These are phyloP conservation scores for Leishmania major DNA, from an alignment of 208 protist species.

Conservation along the genomic window DNA sequence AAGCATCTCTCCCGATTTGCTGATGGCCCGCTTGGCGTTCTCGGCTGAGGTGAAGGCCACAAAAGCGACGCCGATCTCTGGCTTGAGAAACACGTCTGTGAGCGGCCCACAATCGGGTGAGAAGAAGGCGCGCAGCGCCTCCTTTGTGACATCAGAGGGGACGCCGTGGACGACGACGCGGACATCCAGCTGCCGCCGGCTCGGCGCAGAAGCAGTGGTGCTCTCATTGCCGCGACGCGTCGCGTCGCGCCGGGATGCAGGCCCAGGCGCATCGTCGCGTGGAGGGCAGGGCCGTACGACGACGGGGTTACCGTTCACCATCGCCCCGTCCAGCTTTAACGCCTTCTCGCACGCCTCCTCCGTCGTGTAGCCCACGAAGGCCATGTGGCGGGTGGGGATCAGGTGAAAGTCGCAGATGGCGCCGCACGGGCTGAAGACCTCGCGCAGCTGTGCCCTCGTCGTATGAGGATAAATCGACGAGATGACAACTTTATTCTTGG, in stretches of 20 bases:
- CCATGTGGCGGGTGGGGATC: slow-evolving; percentile 33
- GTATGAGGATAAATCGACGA: slow-evolving; percentile 37
- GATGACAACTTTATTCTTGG: slow-evolving; percentile 44
- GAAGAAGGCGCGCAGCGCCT: slow-evolving; percentile 57
- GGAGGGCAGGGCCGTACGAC: slow-evolving; percentile 46
- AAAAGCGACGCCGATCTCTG: slow-evolving; percentile 57
- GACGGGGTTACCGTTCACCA: slow-evolving; percentile 45
- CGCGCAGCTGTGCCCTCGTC: slow-evolving; percentile 35
- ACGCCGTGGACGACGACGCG: slow-evolving; percentile 66
- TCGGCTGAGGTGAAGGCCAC: slow-evolving; percentile 49
- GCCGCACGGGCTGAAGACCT: slow-evolving; percentile 52
- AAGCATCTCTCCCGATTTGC: slow-evolving; percentile 44
- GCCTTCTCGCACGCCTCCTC: slow-evolving; percentile 49
- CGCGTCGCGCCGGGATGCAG: slow-evolving; percentile 4
- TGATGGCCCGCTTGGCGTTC: slow-evolving; percentile 43
- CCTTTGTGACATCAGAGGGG: slow-evolving; percentile 34
- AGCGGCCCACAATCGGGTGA: slow-evolving; percentile 42
- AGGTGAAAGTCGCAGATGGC: slow-evolving; percentile 54
- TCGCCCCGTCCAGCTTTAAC: slow-evolving; percentile 49
- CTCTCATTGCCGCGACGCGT: neutral
- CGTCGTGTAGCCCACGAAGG: slow-evolving; percentile 57
- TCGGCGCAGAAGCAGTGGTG: neutral
- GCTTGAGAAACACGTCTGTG: slow-evolving; percentile 53
- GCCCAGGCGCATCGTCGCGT: slow-evolving; percentile 12
- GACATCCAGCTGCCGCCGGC: slow-evolving; percentile 9